phyloP scores from a whole-genome alignment of 352 stramenopile species.

The Phytophthora cajani region DNA sequence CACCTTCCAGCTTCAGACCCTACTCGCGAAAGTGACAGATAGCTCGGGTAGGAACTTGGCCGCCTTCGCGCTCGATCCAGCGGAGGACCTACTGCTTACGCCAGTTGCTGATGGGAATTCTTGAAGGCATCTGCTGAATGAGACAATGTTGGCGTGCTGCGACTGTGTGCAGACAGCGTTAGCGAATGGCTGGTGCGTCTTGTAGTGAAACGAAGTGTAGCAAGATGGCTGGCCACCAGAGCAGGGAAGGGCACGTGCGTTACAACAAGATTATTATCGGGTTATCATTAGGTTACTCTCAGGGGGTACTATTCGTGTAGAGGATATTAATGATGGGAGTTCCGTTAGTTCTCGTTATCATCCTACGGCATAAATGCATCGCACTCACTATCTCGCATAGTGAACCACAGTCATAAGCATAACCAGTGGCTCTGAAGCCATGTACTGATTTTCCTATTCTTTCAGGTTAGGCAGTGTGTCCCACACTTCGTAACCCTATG shows the following conservation, averaged over 20 bases:
- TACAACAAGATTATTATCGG: not conserved
- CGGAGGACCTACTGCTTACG: not conserved
- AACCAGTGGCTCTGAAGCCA: too few species aligned
- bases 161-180: too few species aligned
- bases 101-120: slow-evolving; percentile 16
- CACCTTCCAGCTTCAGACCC: slow-evolving; percentile 17
- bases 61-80: slow-evolving; percentile 25
- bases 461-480: too few species aligned
- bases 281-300: not conserved
- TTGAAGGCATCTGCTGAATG: slow-evolving; percentile 5
- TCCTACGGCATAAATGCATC: too few species aligned
- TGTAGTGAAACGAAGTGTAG: not conserved
- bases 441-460: too few species aligned
- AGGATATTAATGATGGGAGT: slow-evolving; percentile 4
- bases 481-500: too few species aligned
- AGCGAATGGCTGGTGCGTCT: not conserved
- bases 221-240: not conserved
- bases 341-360: not conserved
- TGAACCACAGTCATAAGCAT: too few species aligned
- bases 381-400: too few species aligned
- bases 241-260: not conserved
- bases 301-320: slow-evolving; percentile 11
- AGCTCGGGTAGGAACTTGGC: slow-evolving; percentile 3
- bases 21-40: slow-evolving; percentile 15
- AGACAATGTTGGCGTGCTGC: not conserved